Evolutionary conservation across 345 rosid genomes (phyloP).

Genomic region (Eucalyptus melliodora): DNA sequence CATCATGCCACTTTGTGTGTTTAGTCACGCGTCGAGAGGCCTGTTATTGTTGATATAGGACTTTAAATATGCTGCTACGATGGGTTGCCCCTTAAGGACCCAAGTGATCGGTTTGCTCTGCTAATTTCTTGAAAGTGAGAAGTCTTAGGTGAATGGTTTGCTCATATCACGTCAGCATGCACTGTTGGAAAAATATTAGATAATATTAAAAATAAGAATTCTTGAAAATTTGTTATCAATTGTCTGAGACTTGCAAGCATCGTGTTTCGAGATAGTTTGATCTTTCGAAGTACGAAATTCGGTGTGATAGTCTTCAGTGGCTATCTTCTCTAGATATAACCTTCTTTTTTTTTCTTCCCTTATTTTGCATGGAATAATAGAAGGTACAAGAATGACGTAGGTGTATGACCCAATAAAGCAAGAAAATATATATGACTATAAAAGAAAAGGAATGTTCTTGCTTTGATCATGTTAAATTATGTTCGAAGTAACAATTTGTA

Average conservation of each 20-base stretch:
- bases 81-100: neutral
- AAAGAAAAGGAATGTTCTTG: neutral
- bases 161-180: neutral
- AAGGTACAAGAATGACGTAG: neutral
- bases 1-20: neutral
- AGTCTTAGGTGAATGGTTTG: neutral
- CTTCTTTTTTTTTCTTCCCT: neutral
- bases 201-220: neutral
- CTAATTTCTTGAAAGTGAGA: neutral
- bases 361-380: neutral
- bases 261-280: neutral
- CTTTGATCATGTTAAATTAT: neutral
- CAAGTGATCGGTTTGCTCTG: neutral
- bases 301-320: neutral
- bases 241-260: neutral
- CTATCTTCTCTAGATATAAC: neutral
- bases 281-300: neutral
- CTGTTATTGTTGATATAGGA: neutral
- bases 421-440: neutral
- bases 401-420: neutral
- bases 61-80: neutral
- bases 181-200: neutral
- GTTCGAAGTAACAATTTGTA: neutral
- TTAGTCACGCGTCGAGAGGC: neutral
- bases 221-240: neutral